Conservation (phyloP, 495 filamentous ascomycete species). For the Hypoxylon fuscum region DNA sequence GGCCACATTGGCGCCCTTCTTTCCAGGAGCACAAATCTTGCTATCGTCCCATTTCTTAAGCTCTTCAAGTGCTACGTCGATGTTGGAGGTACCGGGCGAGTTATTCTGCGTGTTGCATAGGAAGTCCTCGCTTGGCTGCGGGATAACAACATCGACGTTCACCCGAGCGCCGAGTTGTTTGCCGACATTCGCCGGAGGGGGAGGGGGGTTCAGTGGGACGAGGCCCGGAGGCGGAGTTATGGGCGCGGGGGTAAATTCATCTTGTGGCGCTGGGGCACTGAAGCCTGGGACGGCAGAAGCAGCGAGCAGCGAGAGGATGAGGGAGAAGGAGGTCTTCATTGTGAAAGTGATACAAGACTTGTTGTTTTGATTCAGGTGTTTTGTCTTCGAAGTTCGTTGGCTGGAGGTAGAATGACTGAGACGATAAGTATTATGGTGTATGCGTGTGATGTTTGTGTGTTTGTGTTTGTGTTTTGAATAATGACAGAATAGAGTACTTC, state of each 20-base stretch:
- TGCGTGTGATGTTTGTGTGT: too few species aligned
- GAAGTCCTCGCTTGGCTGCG: neutral
- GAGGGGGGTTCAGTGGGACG: neutral
- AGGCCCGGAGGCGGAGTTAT: neutral
- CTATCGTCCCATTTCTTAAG: neutral
- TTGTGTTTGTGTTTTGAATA: too few species aligned
- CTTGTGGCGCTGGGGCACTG: neutral
- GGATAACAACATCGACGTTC: neutral
- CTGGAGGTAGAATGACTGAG: too few species aligned
- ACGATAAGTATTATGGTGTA: too few species aligned
- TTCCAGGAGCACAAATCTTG: neutral
- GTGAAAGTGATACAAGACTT: neutral
- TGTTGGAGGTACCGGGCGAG: neutral
- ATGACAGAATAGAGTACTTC: too few species aligned
- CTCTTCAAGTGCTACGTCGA: neutral
- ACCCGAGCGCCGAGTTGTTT: neutral
- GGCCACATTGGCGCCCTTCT: neutral
- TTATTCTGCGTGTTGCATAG: neutral
- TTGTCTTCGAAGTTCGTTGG: too few species aligned
- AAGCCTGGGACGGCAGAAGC: neutral
- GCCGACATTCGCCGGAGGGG: neutral
- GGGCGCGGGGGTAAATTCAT: neutral
- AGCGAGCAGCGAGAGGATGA: neutral
- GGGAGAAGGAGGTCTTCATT: neutral
- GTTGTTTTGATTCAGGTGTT: neutral